Conservation (phyloP, 768 basidiomycete species). For the Kwoniella pini region DNA sequence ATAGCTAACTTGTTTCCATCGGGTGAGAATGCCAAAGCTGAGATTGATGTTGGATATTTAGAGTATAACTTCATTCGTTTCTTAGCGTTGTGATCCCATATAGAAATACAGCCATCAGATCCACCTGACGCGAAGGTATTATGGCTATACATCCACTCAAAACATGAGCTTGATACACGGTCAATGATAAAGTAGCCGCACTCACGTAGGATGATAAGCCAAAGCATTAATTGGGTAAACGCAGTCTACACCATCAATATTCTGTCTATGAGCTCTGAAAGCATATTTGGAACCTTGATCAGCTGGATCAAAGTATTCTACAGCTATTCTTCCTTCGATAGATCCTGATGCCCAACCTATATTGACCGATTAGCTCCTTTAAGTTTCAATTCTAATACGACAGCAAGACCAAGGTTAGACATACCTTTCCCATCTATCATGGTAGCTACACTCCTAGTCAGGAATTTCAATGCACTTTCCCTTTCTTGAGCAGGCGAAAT, state of each 20-base stretch:
- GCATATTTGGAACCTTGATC: constrained; percentile 89
- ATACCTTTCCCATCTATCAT: constrained; percentile 90
- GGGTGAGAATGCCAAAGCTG: constrained; percentile 76
- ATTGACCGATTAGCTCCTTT: too few species aligned
- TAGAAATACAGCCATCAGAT: constrained; percentile 87
- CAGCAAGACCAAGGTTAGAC: too few species aligned
- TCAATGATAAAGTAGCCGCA: constrained; percentile 9
- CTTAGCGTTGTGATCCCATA: constrained; percentile 97
- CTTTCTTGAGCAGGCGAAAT: constrained; percentile 71
- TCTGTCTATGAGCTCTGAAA: constrained; percentile 93
- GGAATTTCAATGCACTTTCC: constrained; percentile 91
- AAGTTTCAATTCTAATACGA: too few species aligned
- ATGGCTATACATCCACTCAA: constrained; percentile 59
- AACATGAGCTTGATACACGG: background rate
- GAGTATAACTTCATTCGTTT: constrained; percentile 90
- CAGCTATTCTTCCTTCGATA: constrained; percentile 93
- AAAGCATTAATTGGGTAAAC: constrained; percentile 96
- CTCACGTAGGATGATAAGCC: constrained; percentile 85
- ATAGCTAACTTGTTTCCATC: constrained; percentile 80
- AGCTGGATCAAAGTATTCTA: constrained; percentile 90
- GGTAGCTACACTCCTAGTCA: constrained; percentile 86
- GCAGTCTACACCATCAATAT: constrained; percentile 85
- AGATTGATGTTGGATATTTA: constrained; percentile 71
- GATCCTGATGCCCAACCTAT: constrained; percentile 91
- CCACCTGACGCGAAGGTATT: constrained; percentile 96